Percentiles rank a stretch among this genome's conserved stretches.
phyloP scores from a whole-genome alignment of 2,329 filamentous ascomycete species.

The Fusarium pininemorale region DNA sequence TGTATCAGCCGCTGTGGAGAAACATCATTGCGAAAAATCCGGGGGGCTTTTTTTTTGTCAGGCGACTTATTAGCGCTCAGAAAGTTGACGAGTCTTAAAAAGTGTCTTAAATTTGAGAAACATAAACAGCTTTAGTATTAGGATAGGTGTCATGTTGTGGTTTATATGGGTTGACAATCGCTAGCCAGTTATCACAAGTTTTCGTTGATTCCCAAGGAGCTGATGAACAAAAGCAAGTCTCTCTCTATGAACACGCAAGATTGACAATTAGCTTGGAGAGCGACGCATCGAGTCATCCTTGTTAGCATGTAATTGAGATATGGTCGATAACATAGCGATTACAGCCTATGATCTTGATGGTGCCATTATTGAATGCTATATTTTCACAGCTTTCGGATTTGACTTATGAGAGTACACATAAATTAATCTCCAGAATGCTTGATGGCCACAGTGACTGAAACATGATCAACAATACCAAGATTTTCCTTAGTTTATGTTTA shows the following conservation, averaged over 20 bases:
- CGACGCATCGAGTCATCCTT: not conserved
- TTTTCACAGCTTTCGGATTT: not conserved
- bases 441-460: not conserved
- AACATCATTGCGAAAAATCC: conserved; percentile 27
- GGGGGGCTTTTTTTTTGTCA: conserved; percentile 30
- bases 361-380: not conserved
- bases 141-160: not conserved
- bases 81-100: conserved; percentile 6
- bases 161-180: not conserved
- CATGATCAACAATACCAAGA: not conserved
- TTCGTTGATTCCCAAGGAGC: not conserved
- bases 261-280: not conserved
- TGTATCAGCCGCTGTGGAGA: conserved; percentile 41
- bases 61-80: conserved; percentile 28
- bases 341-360: not conserved
- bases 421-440: not conserved
- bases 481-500: not conserved
- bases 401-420: not conserved
- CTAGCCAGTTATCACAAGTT: not conserved
- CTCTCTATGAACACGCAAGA: not conserved
- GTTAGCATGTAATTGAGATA: not conserved
- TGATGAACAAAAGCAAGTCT: conserved; percentile 10
- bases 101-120: not conserved
- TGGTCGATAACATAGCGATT: not conserved
- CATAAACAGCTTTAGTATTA: conserved; percentile 5